These are phyloP conservation scores for Caloboletus inedulis DNA, from an alignment of 1,284 basidiomycete species.

Conservation along the genomic window DNA sequence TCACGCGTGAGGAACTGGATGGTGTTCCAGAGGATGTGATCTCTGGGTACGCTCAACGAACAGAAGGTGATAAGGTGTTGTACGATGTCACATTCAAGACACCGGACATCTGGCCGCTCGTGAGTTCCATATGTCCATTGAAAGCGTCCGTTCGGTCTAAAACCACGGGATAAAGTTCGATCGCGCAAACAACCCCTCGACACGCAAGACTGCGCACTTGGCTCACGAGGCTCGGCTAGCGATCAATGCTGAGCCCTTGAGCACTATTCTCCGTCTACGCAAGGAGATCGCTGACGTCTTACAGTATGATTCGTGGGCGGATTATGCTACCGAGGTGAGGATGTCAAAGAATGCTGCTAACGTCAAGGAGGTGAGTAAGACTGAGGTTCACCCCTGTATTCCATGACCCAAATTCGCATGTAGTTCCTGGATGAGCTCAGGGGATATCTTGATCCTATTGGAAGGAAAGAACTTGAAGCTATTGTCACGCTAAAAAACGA, in stretches of 20 bases:
- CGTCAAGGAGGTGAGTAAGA: conserved; percentile 46
- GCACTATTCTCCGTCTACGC: conserved; percentile 62
- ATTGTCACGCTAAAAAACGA: conserved; percentile 70
- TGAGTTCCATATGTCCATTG: conserved; percentile 33
- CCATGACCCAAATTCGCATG: background rate
- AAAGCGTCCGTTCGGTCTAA: background rate
- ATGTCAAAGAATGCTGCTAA: conserved; percentile 62
- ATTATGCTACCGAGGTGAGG: conserved; percentile 76
- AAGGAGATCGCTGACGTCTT: conserved; percentile 65
- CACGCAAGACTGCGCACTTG: conserved; percentile 60
- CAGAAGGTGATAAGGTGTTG: conserved; percentile 50
- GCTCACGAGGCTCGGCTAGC: conserved; percentile 63
- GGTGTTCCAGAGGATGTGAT: conserved; percentile 74
- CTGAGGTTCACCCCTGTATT: background rate
- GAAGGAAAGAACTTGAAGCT: conserved; percentile 55
- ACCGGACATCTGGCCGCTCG: conserved; percentile 73
- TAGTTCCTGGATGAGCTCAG: conserved; percentile 72
- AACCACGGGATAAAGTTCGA: conserved; percentile 54
- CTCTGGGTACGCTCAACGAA: conserved; percentile 65
- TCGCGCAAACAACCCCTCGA: conserved; percentile 64
- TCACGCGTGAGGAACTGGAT: conserved; percentile 68
- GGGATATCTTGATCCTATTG: conserved; percentile 65
- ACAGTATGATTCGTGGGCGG: conserved; percentile 74
- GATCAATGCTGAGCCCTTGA: conserved; percentile 66
- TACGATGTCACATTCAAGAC: conserved; percentile 55